Base-by-base conservation (phyloP, 805 yeast species). In the Priceomyces haplophilus region DNA sequence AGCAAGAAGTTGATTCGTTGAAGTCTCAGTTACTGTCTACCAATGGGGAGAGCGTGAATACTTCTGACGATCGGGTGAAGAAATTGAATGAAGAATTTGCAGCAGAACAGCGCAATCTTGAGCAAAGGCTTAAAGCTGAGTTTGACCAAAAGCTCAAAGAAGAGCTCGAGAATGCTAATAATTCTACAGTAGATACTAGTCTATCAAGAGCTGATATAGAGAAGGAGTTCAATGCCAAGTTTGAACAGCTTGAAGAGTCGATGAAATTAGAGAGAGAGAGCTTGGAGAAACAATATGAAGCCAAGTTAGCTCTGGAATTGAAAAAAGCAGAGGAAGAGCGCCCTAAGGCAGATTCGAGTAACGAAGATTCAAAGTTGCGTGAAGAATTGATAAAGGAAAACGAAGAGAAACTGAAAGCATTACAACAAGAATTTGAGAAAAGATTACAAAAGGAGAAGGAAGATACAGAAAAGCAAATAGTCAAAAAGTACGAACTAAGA, bases 401-500 rank as follows among this genome's bases (percentile, higher is more conserved):
- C 34, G 61, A 59, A 36, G 46, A 42, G 4, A 48, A 56, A 38
- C 52, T 59, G 25, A 43, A 25, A n/a, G 41, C 43, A n/a, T 50
- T 59, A 37, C 55, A 57, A 31, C 41, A 48, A 21, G 56, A 55
- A 8, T 59, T 58, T 32, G 54, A 52, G 18, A 31, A 36, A 19
- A 46, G 48, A 35, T 41, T 57, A 29, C 50, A 50, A 16, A 47
- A 48, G 17, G 65, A 58, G 34, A 62, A 59, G 41, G 71, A 67
- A 24, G 75, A 69, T 36, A 72, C 76, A 2, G 64, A 77, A 38
- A 65, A 68, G 41, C 75, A 77, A 19, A 74, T 78, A 34, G 76
- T 77, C 38, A 77, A 79, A 55, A 81, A 80, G 53, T 74, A 73
- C 37, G 83, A 77, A 45, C 74, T 84, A 59, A 76, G 80, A 50